Conservation (phyloP, 176 grass and related monocot genomes). For the Olyra latifolia region DNA sequence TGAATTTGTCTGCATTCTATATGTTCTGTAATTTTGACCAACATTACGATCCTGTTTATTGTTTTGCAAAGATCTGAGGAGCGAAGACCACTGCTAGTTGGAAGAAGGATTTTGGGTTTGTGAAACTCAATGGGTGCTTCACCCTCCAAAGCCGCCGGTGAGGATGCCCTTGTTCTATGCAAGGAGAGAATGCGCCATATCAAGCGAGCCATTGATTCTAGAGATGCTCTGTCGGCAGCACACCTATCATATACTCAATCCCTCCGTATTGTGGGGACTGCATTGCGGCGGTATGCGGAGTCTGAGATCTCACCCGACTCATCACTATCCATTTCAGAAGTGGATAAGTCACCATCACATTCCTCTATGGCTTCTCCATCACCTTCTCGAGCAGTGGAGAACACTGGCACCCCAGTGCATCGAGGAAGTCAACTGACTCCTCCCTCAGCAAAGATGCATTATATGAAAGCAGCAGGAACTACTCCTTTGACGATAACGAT, state of each 20-base stretch:
- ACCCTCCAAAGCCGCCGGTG: conserved; percentile 65
- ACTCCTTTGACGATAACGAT: conserved; percentile 56
- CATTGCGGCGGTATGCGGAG: conserved; percentile 65
- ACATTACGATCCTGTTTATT: neutral
- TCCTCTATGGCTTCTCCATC: conserved; percentile 88
- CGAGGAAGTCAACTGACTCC: conserved; percentile 46
- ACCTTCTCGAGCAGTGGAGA: conserved; percentile 57
- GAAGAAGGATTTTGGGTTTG: neutral
- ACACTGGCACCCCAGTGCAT: conserved; percentile 26
- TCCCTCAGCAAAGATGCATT: conserved; percentile 45
- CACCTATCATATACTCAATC: conserved; percentile 82
- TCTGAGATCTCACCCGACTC: conserved; percentile 67
- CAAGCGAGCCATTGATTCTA: conserved; percentile 64
- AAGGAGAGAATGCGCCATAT: conserved; percentile 81
- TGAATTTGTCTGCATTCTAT: conserved; percentile 4
- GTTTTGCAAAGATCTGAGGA: conserved; percentile 9
- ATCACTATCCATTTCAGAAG: conserved; percentile 78
- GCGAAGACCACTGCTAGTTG: neutral
- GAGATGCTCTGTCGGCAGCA: conserved; percentile 74
- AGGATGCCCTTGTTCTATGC: conserved; percentile 80
- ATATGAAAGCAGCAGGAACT: conserved; percentile 49
- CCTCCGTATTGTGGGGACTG: conserved; percentile 59
- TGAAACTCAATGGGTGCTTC: conserved; percentile 69
- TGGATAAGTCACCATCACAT: conserved; percentile 81
- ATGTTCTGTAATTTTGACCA: neutral